Base-by-base conservation (phyloP, 108 stramenopile genomes). In the Cyclotella atomus region DNA sequence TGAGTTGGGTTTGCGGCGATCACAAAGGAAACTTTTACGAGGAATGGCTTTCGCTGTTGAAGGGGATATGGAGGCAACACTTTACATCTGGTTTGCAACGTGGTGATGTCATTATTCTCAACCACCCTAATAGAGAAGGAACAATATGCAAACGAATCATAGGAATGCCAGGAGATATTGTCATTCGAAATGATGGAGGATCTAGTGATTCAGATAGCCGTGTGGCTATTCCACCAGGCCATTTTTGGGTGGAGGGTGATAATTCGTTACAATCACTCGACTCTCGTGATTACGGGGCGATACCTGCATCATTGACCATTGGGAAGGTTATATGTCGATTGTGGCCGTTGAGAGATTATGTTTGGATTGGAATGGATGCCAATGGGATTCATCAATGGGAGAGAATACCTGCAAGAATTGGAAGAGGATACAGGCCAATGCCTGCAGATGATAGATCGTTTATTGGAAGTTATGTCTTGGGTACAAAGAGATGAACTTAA, bases 171-270 rank as follows among this genome's bases (percentile, higher is more conserved):
- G 97, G 97, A 5, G 96, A 97, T 73, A 59, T 75, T 30, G 87
- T 93, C 9, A 83, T 92, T 8, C 70, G 83, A 35, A 87, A 87
- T n/a, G 68, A 77, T 56, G 73, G 71, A 44, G 65, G 72, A 12
- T 68, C 62, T 43, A 56, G 59, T 60, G 82, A 67, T 66, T 54
- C 74, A 35, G 53, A 62, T 36, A 63, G 73, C 59, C 61, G 81
- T 45, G 75, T 87, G 30, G 8, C 36, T 0, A 84, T 97, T 24
- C 95, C 95, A 4, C 90, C 91, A 44, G 97, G 97, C 3, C 97
- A 97, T 60, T 67, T 97, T 7, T 98, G 97, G 97, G 65, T 98
- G 8, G 97, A 97, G 69, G 97, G 97, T 21, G 97, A 98, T 55
- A 98, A 98, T 75, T 71, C 89, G 10, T 45, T 59, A 47, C 91